phyloP scores from a whole-genome alignment of 768 basidiomycete genomes.

The Suillus tomentosus region DNA sequence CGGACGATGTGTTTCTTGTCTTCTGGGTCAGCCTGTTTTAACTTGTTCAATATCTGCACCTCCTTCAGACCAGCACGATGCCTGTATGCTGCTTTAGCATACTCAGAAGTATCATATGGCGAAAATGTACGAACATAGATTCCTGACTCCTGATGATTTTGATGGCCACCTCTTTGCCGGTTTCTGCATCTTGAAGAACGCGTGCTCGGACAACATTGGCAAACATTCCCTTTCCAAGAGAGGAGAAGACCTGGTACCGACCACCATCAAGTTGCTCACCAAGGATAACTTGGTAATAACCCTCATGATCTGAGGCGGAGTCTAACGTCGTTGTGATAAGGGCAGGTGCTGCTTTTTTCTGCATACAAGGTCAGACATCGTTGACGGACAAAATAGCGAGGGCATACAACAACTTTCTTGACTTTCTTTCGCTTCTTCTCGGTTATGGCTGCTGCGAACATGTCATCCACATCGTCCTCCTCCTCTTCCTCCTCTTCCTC shows the following conservation, averaged over 20 bases:
- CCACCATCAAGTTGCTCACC: conserved; percentile 93
- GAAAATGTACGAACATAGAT: conserved; percentile 72
- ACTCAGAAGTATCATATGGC: conserved; percentile 8
- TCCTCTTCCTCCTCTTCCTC: conserved; percentile 52
- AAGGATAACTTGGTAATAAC: conserved; percentile 92
- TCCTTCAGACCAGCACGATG: conserved; percentile 95
- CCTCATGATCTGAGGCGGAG: conserved; percentile 90
- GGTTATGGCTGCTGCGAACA: conserved; percentile 74
- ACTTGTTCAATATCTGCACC: conserved; percentile 82
- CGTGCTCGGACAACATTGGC: conserved; percentile 93
- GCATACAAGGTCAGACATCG: conserved; percentile 13
- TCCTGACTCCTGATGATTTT: conserved; percentile 97
- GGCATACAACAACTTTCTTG: conserved; percentile 57
- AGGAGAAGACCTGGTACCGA: conserved; percentile 92
- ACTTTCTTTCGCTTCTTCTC: conserved; percentile 59
- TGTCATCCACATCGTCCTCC: conserved; percentile 91
- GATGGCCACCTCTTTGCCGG: conserved; percentile 86
- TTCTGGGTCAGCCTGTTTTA: conserved; percentile 88
- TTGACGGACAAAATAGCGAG: neutral
- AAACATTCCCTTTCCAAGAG: conserved; percentile 99
- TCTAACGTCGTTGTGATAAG: conserved; percentile 81
- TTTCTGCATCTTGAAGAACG: conserved; percentile 65
- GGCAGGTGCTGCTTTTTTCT: conserved; percentile 59
- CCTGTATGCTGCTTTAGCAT: conserved; percentile 47
- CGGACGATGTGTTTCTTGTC: conserved; percentile 96